Evolutionary conservation across 148 eudicot genomes (phyloP), one percentile per base, ranked within the genome.

Genomic region (Rhododendron molle): DNA sequence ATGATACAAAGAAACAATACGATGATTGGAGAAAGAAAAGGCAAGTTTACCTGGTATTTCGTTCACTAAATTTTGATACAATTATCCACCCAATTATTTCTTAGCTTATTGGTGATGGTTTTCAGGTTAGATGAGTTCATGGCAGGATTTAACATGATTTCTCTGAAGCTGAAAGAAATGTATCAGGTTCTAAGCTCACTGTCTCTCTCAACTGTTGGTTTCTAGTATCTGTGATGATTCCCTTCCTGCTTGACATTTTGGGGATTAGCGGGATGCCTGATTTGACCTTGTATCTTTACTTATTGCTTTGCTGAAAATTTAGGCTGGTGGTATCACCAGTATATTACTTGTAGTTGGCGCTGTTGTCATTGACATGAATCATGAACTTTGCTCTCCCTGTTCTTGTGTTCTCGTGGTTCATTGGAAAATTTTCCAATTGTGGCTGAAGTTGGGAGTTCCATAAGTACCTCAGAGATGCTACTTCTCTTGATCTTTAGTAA

Each of bases 41-140:
- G 99, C 82, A 82, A 89, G 90, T 88, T 60, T 79, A 85, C 84
- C 32, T 32, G 76, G 28, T 58, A 52, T 28, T 21, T 52, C 77
- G 23, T 62, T 65, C 32, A 21, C 52, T 82, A 81, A 28, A 40
- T 44, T 67, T 40, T 4, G 5, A 10, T 38, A 30, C 12, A 10
- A 26, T 82, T 79, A 36, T 46, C 4, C 34, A 0, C 16, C 28
- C 67, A 40, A 30, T 34, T 40, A 50, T 67, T 13, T 71, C 38
- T 23, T 28, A 73, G 49, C 60, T 15, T 79, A 21, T 81, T 82
- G 82, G 23, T 85, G 76, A n/a, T 15, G 20, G 50, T 87, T 69
- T 92, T 86, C 96, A 97, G 99, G 94, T 89, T 97, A 86, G 99
- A 95, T 76, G 99, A 95, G 87, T 97, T 97, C 89, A 97, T 97